Evolutionary conservation across 2,329 filamentous ascomycete genomes (phyloP).

Genomic region (Pestalotiopsis sp.): DNA sequence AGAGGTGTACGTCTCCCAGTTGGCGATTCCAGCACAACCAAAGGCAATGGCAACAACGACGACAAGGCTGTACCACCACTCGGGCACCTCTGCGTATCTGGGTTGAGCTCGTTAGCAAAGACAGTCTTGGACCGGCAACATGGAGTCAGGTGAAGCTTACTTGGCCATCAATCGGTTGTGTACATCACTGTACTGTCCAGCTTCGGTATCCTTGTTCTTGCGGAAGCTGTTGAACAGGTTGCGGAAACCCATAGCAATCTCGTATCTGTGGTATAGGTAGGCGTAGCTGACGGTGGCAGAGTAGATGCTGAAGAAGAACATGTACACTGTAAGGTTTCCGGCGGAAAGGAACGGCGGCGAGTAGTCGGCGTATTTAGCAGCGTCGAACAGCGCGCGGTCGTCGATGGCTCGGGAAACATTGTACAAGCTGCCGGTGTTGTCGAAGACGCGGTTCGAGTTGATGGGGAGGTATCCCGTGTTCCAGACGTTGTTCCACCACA

Average conservation of each 20-base stretch:
- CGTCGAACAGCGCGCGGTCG: slow-evolving; percentile 44
- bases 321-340: slow-evolving; percentile 53
- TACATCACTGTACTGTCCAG: slow-evolving; percentile 28
- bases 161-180: slow-evolving; percentile 52
- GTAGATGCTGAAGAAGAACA: slow-evolving; percentile 60
- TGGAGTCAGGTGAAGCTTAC: not conserved
- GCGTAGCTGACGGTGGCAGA: slow-evolving; percentile 55
- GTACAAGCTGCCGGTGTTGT: slow-evolving; percentile 51
- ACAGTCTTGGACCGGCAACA: not conserved
- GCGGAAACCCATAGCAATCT: slow-evolving; percentile 53
- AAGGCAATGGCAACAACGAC: slow-evolving; percentile 46
- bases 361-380: slow-evolving; percentile 49
- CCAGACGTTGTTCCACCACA: slow-evolving; percentile 64
- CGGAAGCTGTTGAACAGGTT: slow-evolving; percentile 49
- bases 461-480: slow-evolving; percentile 54
- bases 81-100: slow-evolving; percentile 49
- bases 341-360: slow-evolving; percentile 55
- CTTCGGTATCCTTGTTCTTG: slow-evolving; percentile 39
- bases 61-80: slow-evolving; percentile 55
- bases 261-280: slow-evolving; percentile 53
- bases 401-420: slow-evolving; percentile 40
- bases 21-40: slow-evolving; percentile 49
- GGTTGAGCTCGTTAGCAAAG: not conserved
- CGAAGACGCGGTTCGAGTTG: slow-evolving; percentile 54
- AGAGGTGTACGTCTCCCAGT: slow-evolving; percentile 54